Conservation (phyloP, 257 asterid species). For the Phtheirospermum japonicum region DNA sequence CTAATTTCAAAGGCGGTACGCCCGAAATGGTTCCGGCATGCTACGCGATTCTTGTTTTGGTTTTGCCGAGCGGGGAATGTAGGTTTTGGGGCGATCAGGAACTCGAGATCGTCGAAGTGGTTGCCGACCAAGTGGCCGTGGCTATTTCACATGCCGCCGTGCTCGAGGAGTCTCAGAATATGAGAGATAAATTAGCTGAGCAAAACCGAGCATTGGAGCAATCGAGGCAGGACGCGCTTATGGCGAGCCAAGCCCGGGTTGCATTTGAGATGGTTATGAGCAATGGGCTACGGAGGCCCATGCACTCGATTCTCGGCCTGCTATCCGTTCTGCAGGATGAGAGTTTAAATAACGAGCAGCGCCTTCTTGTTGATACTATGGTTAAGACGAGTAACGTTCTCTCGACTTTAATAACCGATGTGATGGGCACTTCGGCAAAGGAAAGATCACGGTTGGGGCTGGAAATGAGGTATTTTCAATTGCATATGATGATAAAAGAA, state of each 20-base stretch:
- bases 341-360: conserved; percentile 53
- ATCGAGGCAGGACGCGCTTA: conserved; percentile 74
- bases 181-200: conserved; percentile 68
- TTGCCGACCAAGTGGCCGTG: conserved; percentile 94
- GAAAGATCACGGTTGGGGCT: conserved; percentile 57
- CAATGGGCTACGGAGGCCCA: conserved; percentile 79
- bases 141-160: conserved; percentile 96
- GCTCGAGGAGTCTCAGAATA: conserved; percentile 82
- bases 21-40: conserved; percentile 80
- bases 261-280: conserved; percentile 84
- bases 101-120: conserved; percentile 75
- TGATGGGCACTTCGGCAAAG: conserved; percentile 67
- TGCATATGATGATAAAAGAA: conserved; percentile 71
- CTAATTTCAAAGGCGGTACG: conserved; percentile 84
- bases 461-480: conserved; percentile 57
- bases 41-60: conserved; percentile 86
- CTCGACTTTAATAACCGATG: conserved; percentile 66
- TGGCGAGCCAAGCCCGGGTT: conserved; percentile 84
- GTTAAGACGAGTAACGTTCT: conserved; percentile 68
- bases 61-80: conserved; percentile 62
- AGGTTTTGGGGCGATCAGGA: conserved; percentile 74
- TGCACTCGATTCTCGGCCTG: conserved; percentile 83
- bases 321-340: conserved; percentile 74
- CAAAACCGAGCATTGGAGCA: conserved; percentile 79
- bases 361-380: conserved; percentile 66